These are phyloP conservation scores for Epichloe sylvatica DNA, from an alignment of 2,329 filamentous ascomycete genomes.

Conservation along the genomic window DNA sequence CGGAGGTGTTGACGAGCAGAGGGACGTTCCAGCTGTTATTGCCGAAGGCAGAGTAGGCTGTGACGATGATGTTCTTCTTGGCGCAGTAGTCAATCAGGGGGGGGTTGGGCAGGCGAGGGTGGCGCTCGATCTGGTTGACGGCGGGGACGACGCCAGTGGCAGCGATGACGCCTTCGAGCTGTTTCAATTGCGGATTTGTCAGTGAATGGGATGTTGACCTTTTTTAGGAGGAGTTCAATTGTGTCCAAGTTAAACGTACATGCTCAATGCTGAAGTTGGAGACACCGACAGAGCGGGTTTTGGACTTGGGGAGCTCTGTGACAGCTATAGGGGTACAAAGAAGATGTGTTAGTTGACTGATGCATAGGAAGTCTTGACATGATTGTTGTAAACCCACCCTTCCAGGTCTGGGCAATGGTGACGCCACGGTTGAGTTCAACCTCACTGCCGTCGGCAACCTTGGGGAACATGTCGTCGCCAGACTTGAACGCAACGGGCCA, in stretches of 20 bases:
- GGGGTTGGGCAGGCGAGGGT: constrained; percentile 46
- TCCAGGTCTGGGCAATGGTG: constrained; percentile 30
- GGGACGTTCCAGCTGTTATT: constrained; percentile 30
- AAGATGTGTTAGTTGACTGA: neutral
- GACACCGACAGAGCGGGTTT: constrained; percentile 54
- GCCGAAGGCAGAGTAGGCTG: constrained; percentile 47
- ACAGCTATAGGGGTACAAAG: constrained; percentile 19
- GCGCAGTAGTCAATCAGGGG: constrained; percentile 46
- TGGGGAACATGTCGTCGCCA: constrained; percentile 31
- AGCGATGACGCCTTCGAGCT: constrained; percentile 40
- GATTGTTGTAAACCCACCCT: constrained; percentile 15
- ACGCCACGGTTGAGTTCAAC: constrained; percentile 30
- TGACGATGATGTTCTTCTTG: constrained; percentile 50
- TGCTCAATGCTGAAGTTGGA: constrained; percentile 57
- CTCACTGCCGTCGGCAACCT: constrained; percentile 19
- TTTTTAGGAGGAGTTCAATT: neutral
- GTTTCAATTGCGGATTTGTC: neutral
- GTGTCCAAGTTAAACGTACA: constrained; percentile 12
- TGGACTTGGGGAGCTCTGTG: constrained; percentile 44
- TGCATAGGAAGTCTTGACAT: neutral
- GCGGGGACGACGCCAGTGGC: constrained; percentile 44
- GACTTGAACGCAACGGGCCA: constrained; percentile 40
- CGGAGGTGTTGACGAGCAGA: constrained; percentile 44
- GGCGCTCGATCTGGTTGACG: constrained; percentile 56
- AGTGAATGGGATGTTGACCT: neutral